A percentile compares a stretch with the other conserved stretches of the same genome.
Conservation (phyloP, 176 grass and related monocot species). For the Guadua angustifolia region DNA sequence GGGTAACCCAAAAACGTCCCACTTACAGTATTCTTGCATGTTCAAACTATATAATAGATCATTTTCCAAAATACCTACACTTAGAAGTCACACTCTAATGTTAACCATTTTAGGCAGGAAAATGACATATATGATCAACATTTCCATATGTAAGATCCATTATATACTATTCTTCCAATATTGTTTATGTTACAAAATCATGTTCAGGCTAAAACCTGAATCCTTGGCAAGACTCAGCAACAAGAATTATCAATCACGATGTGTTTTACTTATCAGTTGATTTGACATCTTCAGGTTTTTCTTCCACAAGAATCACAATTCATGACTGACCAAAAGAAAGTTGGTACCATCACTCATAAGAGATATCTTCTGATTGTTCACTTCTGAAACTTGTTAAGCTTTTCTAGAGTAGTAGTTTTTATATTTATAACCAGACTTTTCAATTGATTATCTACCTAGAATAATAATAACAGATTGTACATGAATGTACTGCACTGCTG, state of each 20-base stretch:
- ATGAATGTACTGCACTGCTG: constrained; percentile 5
- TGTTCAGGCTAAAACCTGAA: not conserved
- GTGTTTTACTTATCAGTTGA: not conserved
- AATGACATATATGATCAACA: not conserved
- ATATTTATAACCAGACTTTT: not conserved
- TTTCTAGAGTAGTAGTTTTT: constrained; percentile 1
- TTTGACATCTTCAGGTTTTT: constrained; percentile 26
- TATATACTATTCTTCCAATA: not conserved
- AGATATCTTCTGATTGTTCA: not conserved
- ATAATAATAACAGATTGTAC: constrained; percentile 2
- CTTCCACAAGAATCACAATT: not conserved
- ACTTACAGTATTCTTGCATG: not conserved
- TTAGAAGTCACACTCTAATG: constrained; percentile 21
- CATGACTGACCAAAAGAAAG: not conserved
- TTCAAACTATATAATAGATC: constrained; percentile 2
- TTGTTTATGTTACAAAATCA: not conserved
- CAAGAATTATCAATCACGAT: not conserved
- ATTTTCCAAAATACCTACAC: constrained; percentile 8
- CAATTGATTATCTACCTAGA: not conserved
- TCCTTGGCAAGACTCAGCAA: constrained; percentile 2
- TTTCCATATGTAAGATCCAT: not conserved
- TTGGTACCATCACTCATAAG: not conserved
- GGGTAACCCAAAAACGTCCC: not conserved
- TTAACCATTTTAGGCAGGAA: constrained; percentile 9
- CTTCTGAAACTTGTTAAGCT: constrained; percentile 22